Evolutionary conservation across 805 yeast genomes (phyloP).

Genomic region (Spathaspora sp.): DNA sequence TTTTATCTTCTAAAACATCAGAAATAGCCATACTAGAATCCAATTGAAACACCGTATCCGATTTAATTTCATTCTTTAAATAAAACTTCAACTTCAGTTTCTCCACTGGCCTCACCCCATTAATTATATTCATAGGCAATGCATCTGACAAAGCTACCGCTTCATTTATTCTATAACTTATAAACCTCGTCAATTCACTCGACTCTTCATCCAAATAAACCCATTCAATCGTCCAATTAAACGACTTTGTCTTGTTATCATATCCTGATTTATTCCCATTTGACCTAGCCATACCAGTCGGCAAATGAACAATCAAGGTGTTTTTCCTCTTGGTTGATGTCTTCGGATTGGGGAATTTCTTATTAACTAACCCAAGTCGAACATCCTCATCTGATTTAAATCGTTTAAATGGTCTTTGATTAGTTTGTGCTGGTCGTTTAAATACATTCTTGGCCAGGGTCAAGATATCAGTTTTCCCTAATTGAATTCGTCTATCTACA

Average conservation of each 20-base stretch:
- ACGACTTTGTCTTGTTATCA: conserved; percentile 58
- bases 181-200: conserved; percentile 25
- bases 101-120: conserved; percentile 10
- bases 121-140: conserved; percentile 37
- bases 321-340: conserved; percentile 51
- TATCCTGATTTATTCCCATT: conserved; percentile 62
- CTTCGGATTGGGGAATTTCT: conserved; percentile 23
- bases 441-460: conserved; percentile 40
- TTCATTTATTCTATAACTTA: conserved; percentile 45
- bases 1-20: conserved; percentile 48
- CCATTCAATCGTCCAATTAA: conserved; percentile 83
- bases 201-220: conserved; percentile 32
- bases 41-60: conserved; percentile 33
- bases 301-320: conserved; percentile 58
- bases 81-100: conserved; percentile 27
- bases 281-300: conserved; percentile 73
- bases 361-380: conserved; percentile 18
- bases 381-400: conserved; percentile 18
- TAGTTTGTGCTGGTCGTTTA: conserved; percentile 18
- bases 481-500: conserved; percentile 55
- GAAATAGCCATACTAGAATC: conserved; percentile 36
- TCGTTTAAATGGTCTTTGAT: conserved; percentile 19
- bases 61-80: conserved; percentile 28
- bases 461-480: conserved; percentile 53
- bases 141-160: conserved; percentile 27